phyloP scores from a whole-genome alignment of 441 rosid genomes.

The Dalechampia spathulata region DNA sequence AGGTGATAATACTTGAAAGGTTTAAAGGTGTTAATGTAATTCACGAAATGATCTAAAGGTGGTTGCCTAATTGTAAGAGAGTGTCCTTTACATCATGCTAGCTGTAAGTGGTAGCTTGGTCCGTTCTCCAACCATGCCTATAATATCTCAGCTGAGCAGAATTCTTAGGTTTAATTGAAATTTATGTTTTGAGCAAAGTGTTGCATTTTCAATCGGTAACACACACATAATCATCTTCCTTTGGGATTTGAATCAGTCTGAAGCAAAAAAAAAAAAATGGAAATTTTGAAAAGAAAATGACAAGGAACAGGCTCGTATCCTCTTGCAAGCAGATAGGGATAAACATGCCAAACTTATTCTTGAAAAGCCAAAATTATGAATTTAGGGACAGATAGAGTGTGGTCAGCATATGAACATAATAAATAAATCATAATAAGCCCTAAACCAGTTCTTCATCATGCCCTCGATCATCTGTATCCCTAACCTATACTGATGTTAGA shows the following conservation, averaged over 20 bases:
- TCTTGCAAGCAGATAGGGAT: neutral
- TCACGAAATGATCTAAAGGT: neutral
- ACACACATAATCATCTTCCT: neutral
- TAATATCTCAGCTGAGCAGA: neutral
- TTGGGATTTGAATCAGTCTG: neutral
- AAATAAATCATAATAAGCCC: neutral
- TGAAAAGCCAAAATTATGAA: neutral
- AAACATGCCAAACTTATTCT: neutral
- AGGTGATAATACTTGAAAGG: neutral
- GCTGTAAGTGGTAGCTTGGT: neutral
- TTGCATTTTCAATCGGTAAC: neutral
- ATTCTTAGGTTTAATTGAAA: neutral
- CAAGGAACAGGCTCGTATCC: neutral
- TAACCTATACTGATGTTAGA: neutral
- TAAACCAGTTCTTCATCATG: neutral
- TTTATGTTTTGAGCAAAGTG: neutral
- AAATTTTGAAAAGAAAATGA: neutral
- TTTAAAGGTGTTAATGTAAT: neutral
- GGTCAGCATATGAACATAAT: no score
- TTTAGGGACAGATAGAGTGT: no score
- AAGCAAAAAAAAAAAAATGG: neutral
- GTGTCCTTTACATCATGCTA: neutral
- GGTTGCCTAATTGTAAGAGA: neutral
- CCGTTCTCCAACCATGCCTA: neutral
- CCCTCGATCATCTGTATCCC: no score